phyloP scores from a whole-genome alignment of 2,329 filamentous ascomycete species.

The Diaporthe sp. region DNA sequence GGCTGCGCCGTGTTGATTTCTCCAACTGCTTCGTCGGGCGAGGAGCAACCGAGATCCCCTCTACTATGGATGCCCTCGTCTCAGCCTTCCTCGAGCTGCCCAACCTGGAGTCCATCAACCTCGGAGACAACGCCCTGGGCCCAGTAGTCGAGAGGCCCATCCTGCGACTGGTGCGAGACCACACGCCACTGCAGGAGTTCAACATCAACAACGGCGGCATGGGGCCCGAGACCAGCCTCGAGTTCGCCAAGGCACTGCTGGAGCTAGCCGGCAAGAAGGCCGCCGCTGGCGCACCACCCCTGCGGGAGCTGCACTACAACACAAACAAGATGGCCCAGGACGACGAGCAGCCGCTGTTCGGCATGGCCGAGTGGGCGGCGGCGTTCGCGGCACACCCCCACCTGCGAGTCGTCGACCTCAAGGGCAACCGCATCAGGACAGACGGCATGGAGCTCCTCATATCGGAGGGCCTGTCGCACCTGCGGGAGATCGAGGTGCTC shows the following conservation, averaged over 20 bases:
- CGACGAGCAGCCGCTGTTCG: neutral
- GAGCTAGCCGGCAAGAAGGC: neutral
- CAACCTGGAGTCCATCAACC: neutral
- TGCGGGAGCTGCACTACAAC: neutral
- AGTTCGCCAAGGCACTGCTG: neutral
- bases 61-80: neutral
- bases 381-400: neutral
- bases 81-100: neutral
- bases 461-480: neutral
- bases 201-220: neutral
- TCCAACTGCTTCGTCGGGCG: neutral
- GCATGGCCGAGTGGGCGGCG: neutral
- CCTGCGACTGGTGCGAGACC: neutral
- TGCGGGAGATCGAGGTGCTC: neutral
- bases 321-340: neutral
- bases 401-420: neutral
- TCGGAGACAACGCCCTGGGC: neutral
- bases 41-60: neutral
- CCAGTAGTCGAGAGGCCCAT: neutral
- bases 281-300: neutral
- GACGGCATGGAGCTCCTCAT: neutral
- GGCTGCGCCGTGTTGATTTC: conserved; percentile 5
- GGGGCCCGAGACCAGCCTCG: neutral
- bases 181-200: neutral
- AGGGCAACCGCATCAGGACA: neutral